Evolutionary conservation across 768 basidiomycete species (phyloP).

Genomic region (Exidia glandulosa): DNA sequence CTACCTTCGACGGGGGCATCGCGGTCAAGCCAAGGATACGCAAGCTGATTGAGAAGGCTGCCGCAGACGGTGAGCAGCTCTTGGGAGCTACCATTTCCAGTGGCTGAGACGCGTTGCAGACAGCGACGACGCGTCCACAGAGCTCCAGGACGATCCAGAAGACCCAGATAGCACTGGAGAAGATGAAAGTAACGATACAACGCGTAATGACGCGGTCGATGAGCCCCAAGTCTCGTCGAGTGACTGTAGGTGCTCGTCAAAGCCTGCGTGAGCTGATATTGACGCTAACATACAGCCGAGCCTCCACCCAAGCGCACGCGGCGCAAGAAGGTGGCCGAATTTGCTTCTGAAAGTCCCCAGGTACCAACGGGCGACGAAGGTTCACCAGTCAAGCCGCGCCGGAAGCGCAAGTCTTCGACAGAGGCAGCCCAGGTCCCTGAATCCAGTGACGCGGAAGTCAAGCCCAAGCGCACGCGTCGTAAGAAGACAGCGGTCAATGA

Average conservation of each 20-base stretch:
- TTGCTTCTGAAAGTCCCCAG: too few relatives aligned
- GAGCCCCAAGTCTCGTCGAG: too few relatives aligned
- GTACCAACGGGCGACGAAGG: too few relatives aligned
- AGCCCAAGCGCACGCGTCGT: neutral
- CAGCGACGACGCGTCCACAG: neutral
- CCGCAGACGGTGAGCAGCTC: neutral
- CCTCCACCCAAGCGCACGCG: too few relatives aligned
- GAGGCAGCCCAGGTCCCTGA: too few relatives aligned
- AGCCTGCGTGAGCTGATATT: too few relatives aligned
- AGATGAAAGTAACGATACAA: too few relatives aligned
- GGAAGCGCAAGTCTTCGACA: neutral
- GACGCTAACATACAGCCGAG: too few relatives aligned
- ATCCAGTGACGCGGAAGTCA: neutral
- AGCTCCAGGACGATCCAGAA: neutral
- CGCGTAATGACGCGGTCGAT: too few relatives aligned
- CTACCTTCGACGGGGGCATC: neutral
- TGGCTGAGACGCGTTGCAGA: neutral
- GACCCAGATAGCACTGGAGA: too few relatives aligned
- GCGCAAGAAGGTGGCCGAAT: too few relatives aligned
- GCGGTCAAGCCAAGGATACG: neutral
- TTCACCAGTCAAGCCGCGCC: neutral
- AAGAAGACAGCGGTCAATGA: neutral
- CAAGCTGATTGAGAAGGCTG: neutral
- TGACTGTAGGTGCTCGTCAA: too few relatives aligned
- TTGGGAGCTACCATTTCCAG: neutral